Percentiles rank a stretch among this genome's conserved stretches.
Evolutionary conservation across 345 rosid genomes (phyloP).

Genomic region (Populus ilicifolia): DNA sequence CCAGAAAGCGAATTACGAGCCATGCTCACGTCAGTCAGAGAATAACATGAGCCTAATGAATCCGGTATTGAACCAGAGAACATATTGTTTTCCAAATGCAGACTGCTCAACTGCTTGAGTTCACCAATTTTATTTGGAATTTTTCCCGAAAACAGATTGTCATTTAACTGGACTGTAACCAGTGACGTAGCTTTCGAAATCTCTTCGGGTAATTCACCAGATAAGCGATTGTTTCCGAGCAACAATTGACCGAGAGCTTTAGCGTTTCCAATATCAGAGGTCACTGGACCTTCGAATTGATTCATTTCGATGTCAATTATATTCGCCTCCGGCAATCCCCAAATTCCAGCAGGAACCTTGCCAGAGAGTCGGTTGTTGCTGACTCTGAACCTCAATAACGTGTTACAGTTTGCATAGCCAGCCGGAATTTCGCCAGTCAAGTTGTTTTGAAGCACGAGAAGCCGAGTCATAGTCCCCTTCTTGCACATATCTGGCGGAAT

Average conservation of each 20-base stretch:
- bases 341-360: conserved; percentile 62
- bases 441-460: conserved; percentile 69
- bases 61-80: conserved; percentile 59
- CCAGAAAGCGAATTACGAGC: conserved; percentile 68
- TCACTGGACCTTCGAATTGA: conserved; percentile 54
- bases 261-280: conserved; percentile 54
- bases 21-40: conserved; percentile 60
- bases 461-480: conserved; percentile 55
- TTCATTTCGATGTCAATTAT: conserved; percentile 64
- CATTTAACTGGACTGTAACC: conserved; percentile 41
- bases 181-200: conserved; percentile 44
- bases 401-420: conserved; percentile 52
- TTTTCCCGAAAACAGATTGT: conserved; percentile 60
- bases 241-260: conserved; percentile 43
- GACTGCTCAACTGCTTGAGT: conserved; percentile 45
- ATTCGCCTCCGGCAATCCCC: conserved; percentile 66
- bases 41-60: conserved; percentile 54
- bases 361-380: conserved; percentile 63
- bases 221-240: conserved; percentile 51
- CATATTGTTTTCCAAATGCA: conserved; percentile 58
- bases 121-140: conserved; percentile 55
- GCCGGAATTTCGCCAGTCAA: conserved; percentile 73
- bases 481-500: conserved; percentile 93
- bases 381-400: conserved; percentile 67
- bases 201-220: conserved; percentile 71